phyloP scores from a whole-genome alignment of 768 basidiomycete genomes.

The Pulveroboletus ravenelii region DNA sequence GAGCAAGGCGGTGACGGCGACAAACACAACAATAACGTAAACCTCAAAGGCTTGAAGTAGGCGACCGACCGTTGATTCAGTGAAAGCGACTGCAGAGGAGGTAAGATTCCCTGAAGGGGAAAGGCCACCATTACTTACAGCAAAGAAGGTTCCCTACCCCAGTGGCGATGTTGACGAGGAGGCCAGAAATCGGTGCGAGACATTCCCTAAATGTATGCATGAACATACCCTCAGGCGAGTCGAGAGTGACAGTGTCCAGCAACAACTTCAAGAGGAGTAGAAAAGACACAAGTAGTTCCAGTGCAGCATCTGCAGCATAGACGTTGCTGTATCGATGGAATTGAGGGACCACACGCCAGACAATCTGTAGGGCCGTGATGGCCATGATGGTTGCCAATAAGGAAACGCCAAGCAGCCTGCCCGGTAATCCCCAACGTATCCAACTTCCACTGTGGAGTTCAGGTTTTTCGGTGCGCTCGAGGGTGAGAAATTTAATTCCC shows the following conservation, averaged over 20 bases:
- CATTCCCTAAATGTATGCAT: slow-evolving; percentile 46
- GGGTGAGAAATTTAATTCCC: slow-evolving; percentile 11
- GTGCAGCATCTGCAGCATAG: slow-evolving; percentile 53
- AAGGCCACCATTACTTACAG: slow-evolving; percentile 43
- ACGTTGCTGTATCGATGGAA: slow-evolving; percentile 39
- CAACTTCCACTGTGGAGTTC: slow-evolving; percentile 56
- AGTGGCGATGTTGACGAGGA: slow-evolving; percentile 49
- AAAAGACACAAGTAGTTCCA: slow-evolving; percentile 55
- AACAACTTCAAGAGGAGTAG: slow-evolving; percentile 61
- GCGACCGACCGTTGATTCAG: slow-evolving; percentile 66
- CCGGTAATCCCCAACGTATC: slow-evolving; percentile 58
- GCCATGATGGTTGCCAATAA: slow-evolving; percentile 42
- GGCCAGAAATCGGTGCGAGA: slow-evolving; percentile 44
- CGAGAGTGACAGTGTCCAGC: slow-evolving; percentile 45
- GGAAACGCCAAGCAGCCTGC: slow-evolving; percentile 47
- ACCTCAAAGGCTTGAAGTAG: slow-evolving; percentile 59
- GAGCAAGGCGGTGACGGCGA: slow-evolving; percentile 45
- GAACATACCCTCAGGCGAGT: slow-evolving; percentile 35
- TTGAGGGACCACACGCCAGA: slow-evolving; percentile 51
- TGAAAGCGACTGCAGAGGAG: slow-evolving; percentile 50
- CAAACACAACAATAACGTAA: slow-evolving; percentile 57
- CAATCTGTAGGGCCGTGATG: slow-evolving; percentile 53
- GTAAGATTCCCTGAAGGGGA: slow-evolving; percentile 8
- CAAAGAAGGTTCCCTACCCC: slow-evolving; percentile 51
- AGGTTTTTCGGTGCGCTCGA: slow-evolving; percentile 9